Base-by-base conservation (phyloP, 768 basidiomycete species). In the Cyclocybe cylindracea region DNA sequence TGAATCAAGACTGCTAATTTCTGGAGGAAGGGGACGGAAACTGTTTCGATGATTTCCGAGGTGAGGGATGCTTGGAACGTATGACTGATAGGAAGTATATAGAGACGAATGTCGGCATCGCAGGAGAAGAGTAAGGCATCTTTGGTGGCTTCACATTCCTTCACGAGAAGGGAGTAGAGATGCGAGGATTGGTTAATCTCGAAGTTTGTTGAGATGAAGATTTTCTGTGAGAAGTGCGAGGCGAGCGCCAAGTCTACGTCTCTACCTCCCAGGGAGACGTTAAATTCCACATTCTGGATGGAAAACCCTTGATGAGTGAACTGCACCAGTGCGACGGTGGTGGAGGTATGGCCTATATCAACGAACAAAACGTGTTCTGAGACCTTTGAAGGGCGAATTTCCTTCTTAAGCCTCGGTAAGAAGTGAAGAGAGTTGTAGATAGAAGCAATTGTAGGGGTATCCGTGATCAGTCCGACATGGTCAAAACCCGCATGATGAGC, bases 231-330 rank as follows among this genome's bases (percentile, higher is more conserved):
- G n/a, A 51, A 38, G 13, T 51, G 43, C 29, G 16, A n/a, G 31
- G 44, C 37, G 16, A 51, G 35, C 5, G 43, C 44, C 8, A 51
- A 10, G 11, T 51, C 50, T 18, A 51, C 31, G 13, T 39, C 43
- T 39, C 43, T 51, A 38, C 24, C 37, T 38, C 50, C 50, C 9
- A 44, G 9, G 9, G 35, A 38, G 10, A n/a, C 19, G 5, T 24
- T 33, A 29, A 4, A 24, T 32, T 45, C 35, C 5, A 11, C 13
- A 7, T 29, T n/a, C 16, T 14, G 10, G 6, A 40, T 14, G 13
- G 24, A 5, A 8, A 40, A 31, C 14, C 34, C 18, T 19, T 29
- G 35, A 14, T 13, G 13, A 10, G 32, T 32, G 18, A 19, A 11
- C 36, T 19, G 10, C 3, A 45, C 36, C 16, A 51, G 6, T 11